phyloP scores from a whole-genome alignment of 768 basidiomycete genomes.

The Suillus paluster region DNA sequence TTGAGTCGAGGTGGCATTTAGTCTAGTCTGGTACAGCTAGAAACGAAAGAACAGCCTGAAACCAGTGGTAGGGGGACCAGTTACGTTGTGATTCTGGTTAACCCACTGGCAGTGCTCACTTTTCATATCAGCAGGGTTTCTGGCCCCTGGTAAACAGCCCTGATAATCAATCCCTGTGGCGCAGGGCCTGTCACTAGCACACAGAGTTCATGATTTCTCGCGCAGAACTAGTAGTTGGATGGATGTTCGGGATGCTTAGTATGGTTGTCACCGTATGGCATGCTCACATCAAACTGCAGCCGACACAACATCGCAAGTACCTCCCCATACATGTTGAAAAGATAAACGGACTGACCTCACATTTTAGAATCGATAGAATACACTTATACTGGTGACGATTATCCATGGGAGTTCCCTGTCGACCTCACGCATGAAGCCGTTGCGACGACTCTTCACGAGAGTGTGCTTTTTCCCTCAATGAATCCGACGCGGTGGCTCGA shows the following conservation, averaged over 20 bases:
- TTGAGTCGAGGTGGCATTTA: too few species aligned
- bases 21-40: too few species aligned
- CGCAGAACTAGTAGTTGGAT: neutral
- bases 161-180: neutral
- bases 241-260: neutral
- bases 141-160: too few species aligned
- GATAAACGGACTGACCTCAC: neutral
- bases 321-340: neutral
- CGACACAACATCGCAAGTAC: neutral
- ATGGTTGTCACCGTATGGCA: neutral
- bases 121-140: too few species aligned
- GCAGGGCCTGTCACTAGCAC: too few species aligned
- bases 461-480: neutral
- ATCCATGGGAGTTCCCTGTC: neutral
- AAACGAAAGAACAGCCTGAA: too few species aligned
- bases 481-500: neutral
- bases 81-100: too few species aligned
- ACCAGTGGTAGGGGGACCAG: too few species aligned
- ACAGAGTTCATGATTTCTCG: neutral
- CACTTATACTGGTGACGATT: neutral
- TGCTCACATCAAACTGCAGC: neutral
- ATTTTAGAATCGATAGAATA: neutral
- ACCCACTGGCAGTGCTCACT: too few species aligned
- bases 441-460: neutral
- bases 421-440: constrained; percentile 8